Conservation (phyloP, 495 filamentous ascomycete species). For the Hypomontagnella monticulosa region DNA sequence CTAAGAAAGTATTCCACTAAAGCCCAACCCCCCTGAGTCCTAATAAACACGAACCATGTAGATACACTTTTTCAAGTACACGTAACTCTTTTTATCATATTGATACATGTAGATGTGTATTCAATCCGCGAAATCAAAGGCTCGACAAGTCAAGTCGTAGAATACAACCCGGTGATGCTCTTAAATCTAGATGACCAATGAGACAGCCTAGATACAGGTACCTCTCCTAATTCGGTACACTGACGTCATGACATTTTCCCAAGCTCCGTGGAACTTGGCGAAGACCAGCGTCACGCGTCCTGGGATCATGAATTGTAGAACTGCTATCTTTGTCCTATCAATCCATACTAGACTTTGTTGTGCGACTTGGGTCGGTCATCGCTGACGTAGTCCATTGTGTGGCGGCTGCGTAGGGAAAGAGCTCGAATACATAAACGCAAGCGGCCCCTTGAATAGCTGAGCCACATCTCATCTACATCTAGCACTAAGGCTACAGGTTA, state of each 20-base stretch:
- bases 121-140: too few species aligned
- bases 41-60: too few species aligned
- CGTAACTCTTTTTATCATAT: too few species aligned
- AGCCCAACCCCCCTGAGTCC: too few species aligned
- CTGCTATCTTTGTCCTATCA: constrained; percentile 20
- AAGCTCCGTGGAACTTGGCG: constrained; percentile 16
- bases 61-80: too few species aligned
- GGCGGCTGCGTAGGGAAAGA: neutral
- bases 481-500: neutral
- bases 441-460: neutral
- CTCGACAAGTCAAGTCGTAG: too few species aligned
- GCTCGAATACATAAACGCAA: constrained; percentile 19
- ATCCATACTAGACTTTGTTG: constrained; percentile 5
- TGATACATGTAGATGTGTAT: too few species aligned
- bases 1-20: too few species aligned
- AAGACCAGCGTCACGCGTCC: constrained; percentile 25
- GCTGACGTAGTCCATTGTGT: constrained; percentile 29
- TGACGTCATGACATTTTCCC: constrained; percentile 34
- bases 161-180: too few species aligned
- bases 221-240: constrained; percentile 8
- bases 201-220: neutral
- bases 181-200: constrained; percentile 20
- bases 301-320: constrained; percentile 17
- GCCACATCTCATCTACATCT: constrained; percentile 2
- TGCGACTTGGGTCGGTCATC: neutral